Evolutionary conservation across 129 eudicot genomes (phyloP).

Genomic region (Tanacetum coccineum): DNA sequence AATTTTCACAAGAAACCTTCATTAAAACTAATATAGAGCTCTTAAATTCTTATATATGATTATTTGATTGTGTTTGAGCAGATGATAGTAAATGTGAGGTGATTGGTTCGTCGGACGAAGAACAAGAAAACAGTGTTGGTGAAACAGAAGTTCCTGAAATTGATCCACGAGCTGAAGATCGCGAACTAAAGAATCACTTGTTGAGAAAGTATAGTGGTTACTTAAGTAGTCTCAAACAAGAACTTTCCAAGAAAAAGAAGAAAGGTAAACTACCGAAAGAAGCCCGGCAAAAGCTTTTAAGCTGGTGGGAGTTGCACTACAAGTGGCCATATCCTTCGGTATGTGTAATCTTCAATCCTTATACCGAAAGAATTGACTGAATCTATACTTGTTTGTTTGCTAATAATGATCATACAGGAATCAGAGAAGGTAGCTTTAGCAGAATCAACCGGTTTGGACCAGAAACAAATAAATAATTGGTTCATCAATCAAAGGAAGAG

Average conservation of each 20-base stretch:
- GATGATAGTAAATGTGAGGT: constrained; percentile 80
- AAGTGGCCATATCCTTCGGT: constrained; percentile 99
- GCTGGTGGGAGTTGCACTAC: constrained; percentile 98
- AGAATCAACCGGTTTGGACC: constrained; percentile 95
- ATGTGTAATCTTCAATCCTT: constrained; percentile 2
- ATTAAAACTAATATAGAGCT: too few relatives aligned
- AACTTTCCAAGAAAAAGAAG: constrained; percentile 95
- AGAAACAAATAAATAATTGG: constrained; percentile 94
- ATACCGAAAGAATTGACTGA: not conserved
- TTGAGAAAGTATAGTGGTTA: constrained; percentile 90
- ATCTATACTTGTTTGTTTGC: not conserved
- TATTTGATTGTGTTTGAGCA: constrained; percentile 28
- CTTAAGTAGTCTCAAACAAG: constrained; percentile 89
- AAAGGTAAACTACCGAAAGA: constrained; percentile 98
- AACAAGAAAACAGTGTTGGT: constrained; percentile 72
- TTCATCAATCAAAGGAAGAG: constrained; percentile 95
- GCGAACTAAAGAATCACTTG: constrained; percentile 93
- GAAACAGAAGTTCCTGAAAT: constrained; percentile 71
- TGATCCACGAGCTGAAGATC: constrained; percentile 90
- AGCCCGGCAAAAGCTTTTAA: constrained; percentile 84
- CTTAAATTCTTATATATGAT: not conserved
- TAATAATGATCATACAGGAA: constrained; percentile 43
- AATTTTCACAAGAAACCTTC: too few relatives aligned
- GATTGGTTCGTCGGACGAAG: constrained; percentile 91
- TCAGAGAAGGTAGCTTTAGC: constrained; percentile 98